Evolutionary conservation across 1,284 basidiomycete species (phyloP), one percentile per base, ranked within the genome.

Genomic region (Sanguinoderma infundibulare): DNA sequence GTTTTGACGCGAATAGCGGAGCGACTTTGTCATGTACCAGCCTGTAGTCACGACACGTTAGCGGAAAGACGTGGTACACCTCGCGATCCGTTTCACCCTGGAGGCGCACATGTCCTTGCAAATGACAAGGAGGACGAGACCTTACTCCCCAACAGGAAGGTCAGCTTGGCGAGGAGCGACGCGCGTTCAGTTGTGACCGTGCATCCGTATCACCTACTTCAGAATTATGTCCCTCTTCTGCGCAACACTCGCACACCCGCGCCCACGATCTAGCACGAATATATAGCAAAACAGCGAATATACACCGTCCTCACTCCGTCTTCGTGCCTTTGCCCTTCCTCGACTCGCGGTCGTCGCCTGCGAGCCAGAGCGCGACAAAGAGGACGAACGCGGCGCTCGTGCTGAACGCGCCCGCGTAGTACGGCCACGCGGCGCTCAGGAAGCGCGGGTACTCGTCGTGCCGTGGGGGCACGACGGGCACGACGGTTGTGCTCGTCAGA

Each of bases 361-460:
- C 88, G 46, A 98, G 79, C 95, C 96, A 99, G 26, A 97, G 73
- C 0, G 84, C 83, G 17, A 86, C 86, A 77, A 99, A 98, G 12
- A 95, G 64, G 69, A 96, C 77, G 77, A 98, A 98, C 0, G 84
- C 94, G 0, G 86, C 75, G 66, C 91, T 91, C 0, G 95, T 96
- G 77, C 91, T 94, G 70, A 96, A 87, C 14, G 95, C 92, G 28
- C 96, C 94, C 0, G 84, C 81, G 69, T 98, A 98, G 76, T 97
- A 99, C 1, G 97, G 97, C 91, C 92, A 96, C 10, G 96, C 96
- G 9, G 94, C 94, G 58, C 87, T 89, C 66, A 99, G 83, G 85
- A 97, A 98, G 42, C 97, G 87, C 12, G 95, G 94, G 75, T 98
- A 96, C 62, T 92, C 92, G 77, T 99, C 95, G 77, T 98, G 97